phyloP scores from a whole-genome alignment of 176 grass and related monocot species.

The Avena insularis region DNA sequence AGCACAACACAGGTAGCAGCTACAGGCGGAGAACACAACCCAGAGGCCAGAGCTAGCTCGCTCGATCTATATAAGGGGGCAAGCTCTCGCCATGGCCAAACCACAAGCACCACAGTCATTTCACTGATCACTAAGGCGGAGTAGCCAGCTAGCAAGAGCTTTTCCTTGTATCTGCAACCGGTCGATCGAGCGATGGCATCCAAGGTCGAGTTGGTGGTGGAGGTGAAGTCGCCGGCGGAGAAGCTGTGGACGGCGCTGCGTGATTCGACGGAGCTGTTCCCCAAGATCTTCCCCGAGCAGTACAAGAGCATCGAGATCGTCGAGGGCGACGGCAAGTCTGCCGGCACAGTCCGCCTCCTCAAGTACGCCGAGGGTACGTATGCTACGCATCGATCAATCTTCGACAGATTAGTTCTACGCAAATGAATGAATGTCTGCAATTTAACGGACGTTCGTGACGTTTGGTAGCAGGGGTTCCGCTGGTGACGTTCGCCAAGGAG shows the following conservation, averaged over 20 bases:
- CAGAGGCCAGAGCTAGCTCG: neutral
- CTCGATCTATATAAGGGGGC: constrained; percentile 35
- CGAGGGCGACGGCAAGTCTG: constrained; percentile 83
- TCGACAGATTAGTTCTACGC: too few species aligned
- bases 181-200: constrained; percentile 57
- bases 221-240: constrained; percentile 73
- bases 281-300: constrained; percentile 88
- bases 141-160: neutral
- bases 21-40: neutral
- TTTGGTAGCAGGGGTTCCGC: constrained; percentile 50
- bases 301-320: constrained; percentile 91
- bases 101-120: constrained; percentile 8
- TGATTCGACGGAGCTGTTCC: constrained; percentile 75
- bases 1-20: constrained; percentile 37
- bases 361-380: constrained; percentile 70
- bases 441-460: too few species aligned
- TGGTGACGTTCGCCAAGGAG: constrained; percentile 86
- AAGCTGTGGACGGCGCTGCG: constrained; percentile 81
- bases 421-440: too few species aligned
- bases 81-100: constrained; percentile 28
- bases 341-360: constrained; percentile 78
- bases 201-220: constrained; percentile 68
- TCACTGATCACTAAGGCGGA: neutral
- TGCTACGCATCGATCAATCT: too few species aligned
- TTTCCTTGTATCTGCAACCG: neutral